phyloP scores from a whole-genome alignment of 108 stramenopile genomes.

The Stephanodiscus minutulus region DNA sequence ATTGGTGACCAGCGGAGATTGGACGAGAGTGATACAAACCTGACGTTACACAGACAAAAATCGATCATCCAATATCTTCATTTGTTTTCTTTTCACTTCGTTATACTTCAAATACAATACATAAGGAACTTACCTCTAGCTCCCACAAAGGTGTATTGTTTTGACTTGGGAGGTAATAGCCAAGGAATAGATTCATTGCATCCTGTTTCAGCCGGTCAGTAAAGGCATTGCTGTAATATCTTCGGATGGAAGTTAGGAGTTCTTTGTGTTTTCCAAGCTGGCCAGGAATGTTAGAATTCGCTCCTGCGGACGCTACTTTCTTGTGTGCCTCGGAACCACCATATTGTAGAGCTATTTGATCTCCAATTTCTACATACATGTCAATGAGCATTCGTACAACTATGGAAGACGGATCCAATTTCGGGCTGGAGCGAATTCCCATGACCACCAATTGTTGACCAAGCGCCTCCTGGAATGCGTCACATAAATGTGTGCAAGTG shows the following conservation, averaged over 20 bases:
- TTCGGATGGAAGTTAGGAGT: slow-evolving; percentile 91
- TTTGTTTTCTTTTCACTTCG: too few species aligned
- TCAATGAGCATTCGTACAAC: slow-evolving; percentile 93
- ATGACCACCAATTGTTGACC: slow-evolving; percentile 92
- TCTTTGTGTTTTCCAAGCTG: slow-evolving; percentile 93
- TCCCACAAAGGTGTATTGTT: slow-evolving; percentile 86
- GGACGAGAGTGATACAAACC: too few species aligned
- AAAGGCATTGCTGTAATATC: slow-evolving; percentile 98
- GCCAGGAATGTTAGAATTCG: slow-evolving; percentile 70
- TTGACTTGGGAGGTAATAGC: slow-evolving; percentile 82
- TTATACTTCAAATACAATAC: too few species aligned
- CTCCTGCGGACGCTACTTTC: slow-evolving; percentile 79
- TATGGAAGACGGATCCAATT: slow-evolving; percentile 85
- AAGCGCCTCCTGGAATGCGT: too few species aligned
- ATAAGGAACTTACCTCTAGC: slow-evolving; percentile 47
- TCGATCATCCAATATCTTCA: too few species aligned
- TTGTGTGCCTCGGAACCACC: slow-evolving; percentile 99
- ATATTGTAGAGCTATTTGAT: slow-evolving; percentile 96
- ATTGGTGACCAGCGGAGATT: too few species aligned
- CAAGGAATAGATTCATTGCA: slow-evolving; percentile 98
- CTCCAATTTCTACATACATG: slow-evolving; percentile 97
- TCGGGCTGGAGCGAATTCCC: slow-evolving; percentile 83
- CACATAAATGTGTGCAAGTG: too few species aligned
- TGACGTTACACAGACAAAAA: too few species aligned
- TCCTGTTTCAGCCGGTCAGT: slow-evolving; percentile 97